Base-by-base conservation (phyloP, 75 land plant species). In the Gnetum montanum region DNA sequence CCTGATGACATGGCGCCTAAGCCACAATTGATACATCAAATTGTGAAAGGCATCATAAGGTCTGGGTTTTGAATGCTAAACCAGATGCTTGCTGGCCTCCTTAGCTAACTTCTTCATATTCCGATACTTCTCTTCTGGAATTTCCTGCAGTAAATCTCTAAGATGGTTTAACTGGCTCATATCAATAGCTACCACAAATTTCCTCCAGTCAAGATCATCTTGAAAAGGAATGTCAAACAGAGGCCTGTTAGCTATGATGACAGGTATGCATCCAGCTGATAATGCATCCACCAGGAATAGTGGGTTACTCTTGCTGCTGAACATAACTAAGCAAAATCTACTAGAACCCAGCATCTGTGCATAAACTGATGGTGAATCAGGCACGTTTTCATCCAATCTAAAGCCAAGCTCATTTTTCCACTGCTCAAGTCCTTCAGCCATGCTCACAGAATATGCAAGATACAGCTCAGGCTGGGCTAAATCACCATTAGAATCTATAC, bases 21-120 rank as follows among this genome's bases (percentile, higher is more conserved):
- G 27, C 89, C 89, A 85, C 27, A 85, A 70, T 73, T 85, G 81
- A 46, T 78, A 70, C 69, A 82, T 47, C 26, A 77, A 63, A 72
- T 61, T 82, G 45, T 75, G 28, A 49, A 85, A 85, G 25, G 82
- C 79, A 64, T 75, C 89, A 40, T 59, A 66, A 23, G 68, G 63
- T 65, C 49, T 36, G 0, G 74, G 64, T 27, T 45, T 33, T 12
- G 56, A 58, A 35, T 82, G 59, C 89, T 86, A 85, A 60, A 36
- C 55, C 43, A 82, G 56, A 49, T 85, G 89, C 54, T 62, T 44
- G 57, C 71, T 61, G 30, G 76, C 89, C 40, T 46, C 57, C 37
- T 33, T 37, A 19, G 69, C 68, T 34, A 65, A 29, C 30, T 0
- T 67, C 58, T 66, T 69, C 82, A 82, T 78, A 51, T 36, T 33